phyloP scores from a whole-genome alignment of 2,329 filamentous ascomycete species.

The Venturia asperata region DNA sequence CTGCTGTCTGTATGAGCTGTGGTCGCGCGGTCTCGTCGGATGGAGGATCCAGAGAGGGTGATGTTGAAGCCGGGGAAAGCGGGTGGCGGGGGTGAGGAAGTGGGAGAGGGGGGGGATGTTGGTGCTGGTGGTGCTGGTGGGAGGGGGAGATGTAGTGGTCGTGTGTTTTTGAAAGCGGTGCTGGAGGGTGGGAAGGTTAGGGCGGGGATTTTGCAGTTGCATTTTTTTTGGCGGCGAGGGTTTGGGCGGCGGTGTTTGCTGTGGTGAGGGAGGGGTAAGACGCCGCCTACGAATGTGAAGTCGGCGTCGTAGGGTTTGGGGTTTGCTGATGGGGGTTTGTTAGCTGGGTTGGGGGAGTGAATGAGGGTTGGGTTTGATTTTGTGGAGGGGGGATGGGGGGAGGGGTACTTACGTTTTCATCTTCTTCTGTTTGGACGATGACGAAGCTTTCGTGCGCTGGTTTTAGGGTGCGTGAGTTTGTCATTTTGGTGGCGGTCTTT shows the following conservation, averaged over 20 bases:
- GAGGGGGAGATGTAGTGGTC: not conserved
- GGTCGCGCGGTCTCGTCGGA: not conserved
- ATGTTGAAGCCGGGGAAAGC: not conserved
- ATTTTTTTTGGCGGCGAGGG: not conserved
- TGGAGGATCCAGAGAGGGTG: not conserved
- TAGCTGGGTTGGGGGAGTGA: not conserved
- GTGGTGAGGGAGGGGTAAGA: not conserved
- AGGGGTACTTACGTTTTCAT: not conserved
- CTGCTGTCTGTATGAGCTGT: not conserved
- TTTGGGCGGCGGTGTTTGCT: conserved; percentile 5
- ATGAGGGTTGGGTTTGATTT: not conserved
- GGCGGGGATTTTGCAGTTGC: not conserved
- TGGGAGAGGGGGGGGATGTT: too few relatives aligned
- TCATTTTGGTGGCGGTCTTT: not conserved
- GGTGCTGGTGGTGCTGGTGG: not conserved
- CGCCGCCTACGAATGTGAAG: conserved; percentile 9
- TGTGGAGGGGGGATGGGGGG: too few relatives aligned
- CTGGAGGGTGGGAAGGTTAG: not conserved
- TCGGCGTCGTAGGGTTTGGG: not conserved
- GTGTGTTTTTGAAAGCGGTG: not conserved
- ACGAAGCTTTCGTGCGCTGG: conserved; percentile 6
- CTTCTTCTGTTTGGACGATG: not conserved
- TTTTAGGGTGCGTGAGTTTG: not conserved
- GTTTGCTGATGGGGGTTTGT: not conserved
- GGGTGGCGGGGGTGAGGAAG: too few relatives aligned